Evolutionary conservation across 2,329 filamentous ascomycete species (phyloP), one percentile per base, ranked within the genome.

Genomic region (Trichophyton benhamiae): DNA sequence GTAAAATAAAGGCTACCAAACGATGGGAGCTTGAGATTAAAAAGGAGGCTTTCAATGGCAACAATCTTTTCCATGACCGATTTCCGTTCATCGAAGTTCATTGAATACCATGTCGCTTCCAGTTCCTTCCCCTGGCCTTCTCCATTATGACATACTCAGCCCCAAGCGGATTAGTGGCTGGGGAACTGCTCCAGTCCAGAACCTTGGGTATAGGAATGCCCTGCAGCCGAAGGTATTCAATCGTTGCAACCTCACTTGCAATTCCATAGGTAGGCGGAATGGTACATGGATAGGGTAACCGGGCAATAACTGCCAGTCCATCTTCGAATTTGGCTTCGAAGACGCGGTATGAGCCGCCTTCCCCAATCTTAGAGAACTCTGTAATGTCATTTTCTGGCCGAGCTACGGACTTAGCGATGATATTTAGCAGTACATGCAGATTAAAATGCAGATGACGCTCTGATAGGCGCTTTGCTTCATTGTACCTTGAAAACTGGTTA

Each of bases 331-430:
- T 64, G 6, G 69, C 63, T 27, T 71, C 64, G 49, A 75, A 72
- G 0, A 72, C 58, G 1, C 72, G 69, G 62, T 75, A 74, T 60
- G 71, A 74, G 2, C 69, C 71, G 42, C 73, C 73, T 61, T 76
- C 72, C 1, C 68, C 67, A 11, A 75, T 17, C 60, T 75, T 75
- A 5, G 15, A 57, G 53, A 74, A 65, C n/a, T 60, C 20, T 20
- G 20, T 13, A 1, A 41, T 41, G 8, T 70, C 58, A 57, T 69
- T 64, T 5, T 62, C 25, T 52, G 8, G 48, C 27, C 55, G 62
- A 46, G 27, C 9, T 36, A 65, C 62, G 15, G 66, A 60, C 41
- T 13, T 25, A 2, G 67, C 64, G 22, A 65, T 61, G 15, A 63
- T n/a, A 3, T 62, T 59, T 11, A 65, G 60, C 3, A 71, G 64